Conservation (phyloP, 78 protist genomes). For the Paratrimastix pyriformis region DNA sequence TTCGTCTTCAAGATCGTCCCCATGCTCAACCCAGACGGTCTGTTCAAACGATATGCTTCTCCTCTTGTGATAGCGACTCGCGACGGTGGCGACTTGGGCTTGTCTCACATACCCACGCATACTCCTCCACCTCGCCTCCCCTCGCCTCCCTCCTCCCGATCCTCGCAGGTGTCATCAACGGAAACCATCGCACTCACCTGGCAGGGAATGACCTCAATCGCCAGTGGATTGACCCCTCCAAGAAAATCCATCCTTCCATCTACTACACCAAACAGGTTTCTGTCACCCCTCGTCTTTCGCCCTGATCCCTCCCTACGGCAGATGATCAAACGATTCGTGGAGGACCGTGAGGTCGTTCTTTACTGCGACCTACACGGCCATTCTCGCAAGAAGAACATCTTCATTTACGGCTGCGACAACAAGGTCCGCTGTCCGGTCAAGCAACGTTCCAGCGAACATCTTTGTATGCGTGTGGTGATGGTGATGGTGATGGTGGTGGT, state of each 20-base stretch:
- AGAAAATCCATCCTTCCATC: slow-evolving; percentile 35
- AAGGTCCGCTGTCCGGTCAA: no score
- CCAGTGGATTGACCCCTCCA: slow-evolving; percentile 30
- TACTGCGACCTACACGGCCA: slow-evolving; percentile 10
- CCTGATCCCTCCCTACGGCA: neutral
- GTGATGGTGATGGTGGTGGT: no score
- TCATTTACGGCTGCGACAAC: slow-evolving; percentile 39
- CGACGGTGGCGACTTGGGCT: slow-evolving; percentile 49
- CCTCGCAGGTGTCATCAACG: slow-evolving; percentile 51
- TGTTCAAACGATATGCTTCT: slow-evolving; percentile 41
- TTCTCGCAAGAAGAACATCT: slow-evolving; percentile 30
- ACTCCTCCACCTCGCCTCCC: no score
- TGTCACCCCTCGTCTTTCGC: neutral
- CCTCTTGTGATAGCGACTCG: slow-evolving; percentile 36
- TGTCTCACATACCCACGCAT: no score
- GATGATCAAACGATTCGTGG: neutral
- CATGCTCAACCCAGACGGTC: slow-evolving; percentile 73
- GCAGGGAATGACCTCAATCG: slow-evolving; percentile 56
- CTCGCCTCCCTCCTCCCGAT: no score
- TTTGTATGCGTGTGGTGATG: no score
- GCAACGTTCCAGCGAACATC: no score
- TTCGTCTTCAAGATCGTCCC: slow-evolving; percentile 55
- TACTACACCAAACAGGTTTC: slow-evolving; percentile 14
- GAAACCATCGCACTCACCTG: slow-evolving; percentile 46
- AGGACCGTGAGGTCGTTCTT: slow-evolving; percentile 37